These are phyloP conservation scores for Podospora anserina DNA, from an alignment of 495 filamentous ascomycete genomes.

Conservation along the genomic window DNA sequence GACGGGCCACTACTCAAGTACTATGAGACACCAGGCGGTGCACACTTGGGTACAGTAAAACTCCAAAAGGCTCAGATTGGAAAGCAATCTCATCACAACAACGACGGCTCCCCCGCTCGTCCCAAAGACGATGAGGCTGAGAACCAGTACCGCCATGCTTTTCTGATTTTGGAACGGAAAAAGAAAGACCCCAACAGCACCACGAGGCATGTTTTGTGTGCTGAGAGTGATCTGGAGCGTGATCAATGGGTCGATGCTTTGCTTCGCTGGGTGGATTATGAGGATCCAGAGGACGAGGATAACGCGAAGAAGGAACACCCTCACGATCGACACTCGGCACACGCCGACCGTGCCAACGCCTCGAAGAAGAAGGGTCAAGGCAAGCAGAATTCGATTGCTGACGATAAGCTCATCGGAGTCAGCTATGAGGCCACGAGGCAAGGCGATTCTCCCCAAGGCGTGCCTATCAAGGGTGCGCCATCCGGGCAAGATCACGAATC, in stretches of 20 bases:
- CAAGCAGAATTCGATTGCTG: constrained; percentile 35
- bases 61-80: constrained; percentile 89
- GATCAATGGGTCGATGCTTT: constrained; percentile 92
- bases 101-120: constrained; percentile 59
- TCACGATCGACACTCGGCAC: constrained; percentile 36
- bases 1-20: constrained; percentile 88
- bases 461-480: constrained; percentile 25
- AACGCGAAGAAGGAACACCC: constrained; percentile 27
- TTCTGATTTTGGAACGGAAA: constrained; percentile 91
- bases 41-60: constrained; percentile 90
- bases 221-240: constrained; percentile 88
- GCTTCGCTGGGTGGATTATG: constrained; percentile 82
- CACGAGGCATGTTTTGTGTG: constrained; percentile 92
- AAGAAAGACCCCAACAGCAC: constrained; percentile 88
- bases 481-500: constrained; percentile 27
- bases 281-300: constrained; percentile 57
- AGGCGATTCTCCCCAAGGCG: constrained; percentile 51
- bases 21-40: constrained; percentile 82
- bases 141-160: constrained; percentile 94
- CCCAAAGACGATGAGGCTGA: constrained; percentile 69
- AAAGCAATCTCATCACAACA: constrained; percentile 69
- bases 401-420: constrained; percentile 66
- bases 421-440: constrained; percentile 81
- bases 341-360: constrained; percentile 28
- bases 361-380: constrained; percentile 55